These are phyloP conservation scores for Saccharomyces hybrid DNA, from an alignment of 1,139 yeast genomes.

Conservation along the genomic window DNA sequence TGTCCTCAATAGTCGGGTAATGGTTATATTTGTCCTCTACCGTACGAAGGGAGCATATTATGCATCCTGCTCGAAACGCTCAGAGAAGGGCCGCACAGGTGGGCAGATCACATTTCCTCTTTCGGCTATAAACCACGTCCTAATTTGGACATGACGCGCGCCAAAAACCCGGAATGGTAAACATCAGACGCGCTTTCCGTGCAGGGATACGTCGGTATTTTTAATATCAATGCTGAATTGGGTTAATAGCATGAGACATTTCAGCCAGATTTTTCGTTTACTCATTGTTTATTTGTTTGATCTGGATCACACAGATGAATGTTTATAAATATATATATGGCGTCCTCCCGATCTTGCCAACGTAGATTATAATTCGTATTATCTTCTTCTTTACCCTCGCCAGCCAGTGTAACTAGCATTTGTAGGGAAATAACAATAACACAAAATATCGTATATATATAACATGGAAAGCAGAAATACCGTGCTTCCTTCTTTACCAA, in stretches of 20 bases:
- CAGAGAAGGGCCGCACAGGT: background rate
- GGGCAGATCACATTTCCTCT: background rate
- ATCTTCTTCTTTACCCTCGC: background rate
- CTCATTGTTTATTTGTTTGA: background rate
- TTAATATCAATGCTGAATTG: background rate
- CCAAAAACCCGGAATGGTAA: conserved; percentile 1
- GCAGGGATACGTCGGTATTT: background rate
- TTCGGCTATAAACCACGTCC: background rate
- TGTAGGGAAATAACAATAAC: background rate
- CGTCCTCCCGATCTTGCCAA: background rate
- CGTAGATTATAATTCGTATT: background rate
- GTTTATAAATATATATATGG: background rate
- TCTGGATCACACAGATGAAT: background rate
- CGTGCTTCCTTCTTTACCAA: background rate
- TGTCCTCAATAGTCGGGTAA: background rate
- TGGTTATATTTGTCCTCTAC: background rate
- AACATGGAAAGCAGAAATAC: background rate
- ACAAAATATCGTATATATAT: background rate
- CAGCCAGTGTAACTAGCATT: background rate
- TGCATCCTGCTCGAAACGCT: background rate
- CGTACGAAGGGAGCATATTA: background rate
- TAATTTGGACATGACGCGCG: background rate
- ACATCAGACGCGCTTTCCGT: background rate
- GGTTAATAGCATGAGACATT: background rate
- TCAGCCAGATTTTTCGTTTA: background rate